Base-by-base conservation (phyloP, 208 protist genomes). In the Crithidia bombi region DNA sequence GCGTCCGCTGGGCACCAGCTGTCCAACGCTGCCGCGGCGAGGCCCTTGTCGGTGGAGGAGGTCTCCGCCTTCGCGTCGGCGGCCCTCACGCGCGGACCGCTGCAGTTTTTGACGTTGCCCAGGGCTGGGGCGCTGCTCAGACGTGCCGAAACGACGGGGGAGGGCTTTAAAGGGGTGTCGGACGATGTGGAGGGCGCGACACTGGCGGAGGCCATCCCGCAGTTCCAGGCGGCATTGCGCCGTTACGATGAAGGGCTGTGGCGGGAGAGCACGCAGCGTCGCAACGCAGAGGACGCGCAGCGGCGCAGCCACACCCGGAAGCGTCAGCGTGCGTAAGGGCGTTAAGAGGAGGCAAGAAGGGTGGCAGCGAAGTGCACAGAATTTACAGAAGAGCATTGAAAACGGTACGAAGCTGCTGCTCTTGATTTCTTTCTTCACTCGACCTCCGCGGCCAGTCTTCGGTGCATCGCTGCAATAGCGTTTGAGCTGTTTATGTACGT, bases 191-290 rank as follows among this genome's bases (percentile, higher is more conserved):
- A 36, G 59, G 66, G 38, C 21, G 66, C 73, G 51, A 70, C 71
- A 21, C 41, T 89, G 17, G 75, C 69, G n/a, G 82, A 90, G 41
- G 79, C 82, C 0, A 51, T 87, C 14, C 47, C 28, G 30, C 56
- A 78, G 43, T 95, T 92, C 58, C 71, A 81, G 55, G 52, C 70
- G 6, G 83, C 81, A 15, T 57, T 95, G 67, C 79, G 80, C 21
- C 73, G 73, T 32, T 95, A 90, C 50, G 85, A 82, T 19, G 90
- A 90, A 61, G 73, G 49, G 25, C 75, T 92, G n/a, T 90, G 84
- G 81, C 76, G 76, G 2, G 65, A 57, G 1, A 63, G 77, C 67
- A 88, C 73, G 43, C 65, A 59, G 49, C 32, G 25, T 46, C 36
- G 54, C 30, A 65, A 73, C 54, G 70, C 85, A 47, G 69, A 79